phyloP scores from a whole-genome alignment of 2,329 filamentous ascomycete genomes.

The Verticillium nonalfalfae region DNA sequence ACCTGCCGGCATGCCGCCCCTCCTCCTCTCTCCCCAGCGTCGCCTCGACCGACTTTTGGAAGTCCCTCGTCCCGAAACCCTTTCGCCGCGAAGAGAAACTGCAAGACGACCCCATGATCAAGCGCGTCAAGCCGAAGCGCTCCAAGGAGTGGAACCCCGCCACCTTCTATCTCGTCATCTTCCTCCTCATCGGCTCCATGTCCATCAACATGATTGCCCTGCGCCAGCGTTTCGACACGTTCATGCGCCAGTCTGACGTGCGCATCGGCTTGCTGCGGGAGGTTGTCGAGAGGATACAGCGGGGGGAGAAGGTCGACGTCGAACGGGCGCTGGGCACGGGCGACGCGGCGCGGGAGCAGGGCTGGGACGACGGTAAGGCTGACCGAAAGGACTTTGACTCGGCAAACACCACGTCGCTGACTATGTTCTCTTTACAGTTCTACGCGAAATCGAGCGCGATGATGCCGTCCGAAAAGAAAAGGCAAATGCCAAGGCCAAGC shows the following conservation, averaged over 20 bases:
- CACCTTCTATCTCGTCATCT: constrained; percentile 76
- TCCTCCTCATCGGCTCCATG: constrained; percentile 87
- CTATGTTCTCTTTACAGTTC: constrained; percentile 33
- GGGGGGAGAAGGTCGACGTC: constrained; percentile 76
- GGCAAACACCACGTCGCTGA: no score
- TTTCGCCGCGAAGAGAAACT: constrained; percentile 38
- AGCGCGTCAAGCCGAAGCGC: constrained; percentile 31
- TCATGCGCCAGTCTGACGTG: constrained; percentile 69
- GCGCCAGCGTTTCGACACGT: constrained; percentile 67
- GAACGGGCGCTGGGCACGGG: constrained; percentile 76
- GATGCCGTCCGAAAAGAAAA: constrained; percentile 42
- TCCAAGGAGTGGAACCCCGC: constrained; percentile 71
- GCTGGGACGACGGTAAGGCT: constrained; percentile 76
- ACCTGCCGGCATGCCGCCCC: constrained; percentile 13
- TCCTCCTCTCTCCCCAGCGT: constrained; percentile 42
- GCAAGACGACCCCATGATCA: constrained; percentile 19
- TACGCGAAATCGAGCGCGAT: constrained; percentile 61
- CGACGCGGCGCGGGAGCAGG: constrained; percentile 64
- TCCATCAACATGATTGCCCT: constrained; percentile 87
- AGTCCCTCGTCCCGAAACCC: constrained; percentile 62
- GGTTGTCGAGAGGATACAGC: constrained; percentile 63
- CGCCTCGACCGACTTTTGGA: constrained; percentile 59
- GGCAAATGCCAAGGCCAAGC: constrained; percentile 10
- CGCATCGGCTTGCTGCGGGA: constrained; percentile 73
- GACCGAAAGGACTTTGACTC: not conserved